Evolutionary conservation across 129 eudicot species (phyloP), one percentile per base, ranked within the genome.

Genomic region (Tagetes erecta): DNA sequence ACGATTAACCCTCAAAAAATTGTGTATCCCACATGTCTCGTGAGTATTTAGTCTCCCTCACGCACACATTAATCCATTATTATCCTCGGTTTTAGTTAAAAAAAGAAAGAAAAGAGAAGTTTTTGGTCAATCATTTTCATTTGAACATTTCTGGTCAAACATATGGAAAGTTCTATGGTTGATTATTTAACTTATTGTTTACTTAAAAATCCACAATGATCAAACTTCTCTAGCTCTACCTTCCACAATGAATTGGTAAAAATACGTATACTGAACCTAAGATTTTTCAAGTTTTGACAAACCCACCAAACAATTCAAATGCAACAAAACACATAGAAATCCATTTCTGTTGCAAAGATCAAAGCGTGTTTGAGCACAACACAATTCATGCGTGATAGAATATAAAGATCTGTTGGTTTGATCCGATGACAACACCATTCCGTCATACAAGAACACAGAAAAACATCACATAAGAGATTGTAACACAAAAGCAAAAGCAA

Each of bases 391-490:
- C 14, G 6, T 13, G 7, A 8, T 9, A 46, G 7, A 50, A 3
- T 56, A 46, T 41, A 42, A 49, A 46, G 36, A 14, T 8, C 13
- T 14, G 30, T 6, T 5, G n/a, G 64, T 58, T 58, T 31, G 38
- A 56, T 39, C 12, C 38, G 55, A 72, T 47, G 40, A 42, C 10
- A 36, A 30, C 67, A 70, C 42, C 8, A 42, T 72, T 72, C 42
- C 5, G 47, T 47, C 40, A 4, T 11, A 27, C 42, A 3, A 50
- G 6, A 50, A 36, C 53, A 56, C 77, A 72, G 4, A 56, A 27
- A 44, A 58, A 58, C 45, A 42, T 36, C 0, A 70, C 52, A 33
- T 72, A 79, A 79, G 34, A 58, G 5, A 40, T 1, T 40, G 44
- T 6, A 40, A 3, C 44, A 40, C 49, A 44, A 44, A 44, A 44